Percentiles rank a stretch among this genome's conserved stretches.
phyloP scores from a whole-genome alignment of 352 stramenopile genomes.

The Phytophthora tentaculata region DNA sequence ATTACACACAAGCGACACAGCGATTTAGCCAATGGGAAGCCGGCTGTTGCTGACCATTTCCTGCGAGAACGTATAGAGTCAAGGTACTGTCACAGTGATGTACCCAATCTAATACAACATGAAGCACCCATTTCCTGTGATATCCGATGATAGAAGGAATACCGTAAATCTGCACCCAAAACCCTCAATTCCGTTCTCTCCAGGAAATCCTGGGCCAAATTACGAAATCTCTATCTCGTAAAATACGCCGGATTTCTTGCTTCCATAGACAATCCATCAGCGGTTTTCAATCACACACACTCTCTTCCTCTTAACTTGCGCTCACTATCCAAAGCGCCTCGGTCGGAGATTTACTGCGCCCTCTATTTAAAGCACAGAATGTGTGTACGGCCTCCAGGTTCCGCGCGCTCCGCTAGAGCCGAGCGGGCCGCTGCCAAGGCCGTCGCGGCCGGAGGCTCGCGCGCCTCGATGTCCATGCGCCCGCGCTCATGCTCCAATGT shows the following conservation, averaged over 20 bases:
- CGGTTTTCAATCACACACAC: not conserved
- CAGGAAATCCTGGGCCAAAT: slow-evolving; percentile 9
- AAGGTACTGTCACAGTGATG: not conserved
- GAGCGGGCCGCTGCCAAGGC: slow-evolving; percentile 35
- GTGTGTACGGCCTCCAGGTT: slow-evolving; percentile 50
- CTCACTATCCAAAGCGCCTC: slow-evolving; percentile 37
- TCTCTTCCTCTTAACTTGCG: slow-evolving; percentile 20
- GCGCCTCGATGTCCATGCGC: slow-evolving; percentile 26
- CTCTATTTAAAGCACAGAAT: slow-evolving; percentile 40
- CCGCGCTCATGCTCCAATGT: slow-evolving; percentile 68
- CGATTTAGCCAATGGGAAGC: slow-evolving; percentile 5
- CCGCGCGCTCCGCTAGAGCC: slow-evolving; percentile 36
- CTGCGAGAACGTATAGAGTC: slow-evolving; percentile 6
- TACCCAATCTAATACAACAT: not conserved
- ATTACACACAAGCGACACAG: slow-evolving; percentile 27
- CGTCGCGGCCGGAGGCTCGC: slow-evolving; percentile 6
- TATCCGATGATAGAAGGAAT: not conserved
- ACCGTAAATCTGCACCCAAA: slow-evolving; percentile 6
- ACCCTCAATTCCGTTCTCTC: not conserved
- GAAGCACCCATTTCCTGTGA: not conserved
- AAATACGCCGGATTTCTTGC: not conserved
- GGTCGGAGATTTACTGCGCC: not conserved
- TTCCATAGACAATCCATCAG: slow-evolving; percentile 5
- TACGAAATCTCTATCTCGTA: not conserved
- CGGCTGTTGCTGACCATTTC: slow-evolving; percentile 2